A percentile compares a stretch with the other conserved stretches of the same genome.
phyloP scores from a whole-genome alignment of 495 filamentous ascomycete genomes.

The Tuber brumale region DNA sequence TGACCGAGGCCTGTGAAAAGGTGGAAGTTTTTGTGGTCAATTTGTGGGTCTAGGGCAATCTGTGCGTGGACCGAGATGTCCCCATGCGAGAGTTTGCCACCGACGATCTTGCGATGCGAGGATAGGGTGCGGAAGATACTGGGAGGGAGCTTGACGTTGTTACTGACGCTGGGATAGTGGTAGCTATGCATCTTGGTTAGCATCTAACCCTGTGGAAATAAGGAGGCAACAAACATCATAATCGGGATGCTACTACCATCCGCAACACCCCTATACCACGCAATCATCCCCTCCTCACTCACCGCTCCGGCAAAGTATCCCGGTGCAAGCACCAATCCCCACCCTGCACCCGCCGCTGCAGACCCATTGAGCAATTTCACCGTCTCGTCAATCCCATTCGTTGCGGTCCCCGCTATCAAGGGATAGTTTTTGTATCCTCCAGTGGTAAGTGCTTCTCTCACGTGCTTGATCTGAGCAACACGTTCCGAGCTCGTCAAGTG shows the following conservation, averaged over 20 bases:
- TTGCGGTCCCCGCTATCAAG: slow-evolving; percentile 61
- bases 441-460: slow-evolving; percentile 50
- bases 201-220: neutral
- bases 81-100: slow-evolving; percentile 63
- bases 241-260: slow-evolving; percentile 52
- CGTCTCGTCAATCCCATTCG: slow-evolving; percentile 58
- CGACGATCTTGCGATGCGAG: slow-evolving; percentile 56
- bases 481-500: slow-evolving; percentile 59
- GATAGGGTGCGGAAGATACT: slow-evolving; percentile 53
- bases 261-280: slow-evolving; percentile 53
- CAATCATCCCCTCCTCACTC: slow-evolving; percentile 48
- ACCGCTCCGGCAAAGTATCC: slow-evolving; percentile 52
- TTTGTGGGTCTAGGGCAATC: slow-evolving; percentile 50
- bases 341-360: slow-evolving; percentile 56
- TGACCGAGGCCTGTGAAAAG: slow-evolving; percentile 61
- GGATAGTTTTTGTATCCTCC: slow-evolving; percentile 58
- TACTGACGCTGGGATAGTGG: slow-evolving; percentile 61
- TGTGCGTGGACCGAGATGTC: slow-evolving; percentile 57
- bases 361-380: slow-evolving; percentile 54
- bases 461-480: slow-evolving; percentile 49
- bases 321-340: slow-evolving; percentile 55
- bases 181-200: slow-evolving; percentile 46
- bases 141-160: slow-evolving; percentile 53
- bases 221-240: slow-evolving; percentile 45
- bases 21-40: slow-evolving; percentile 50